A percentile compares a stretch with the other conserved stretches of the same genome.
Conservation (phyloP, 176 grass and related monocot species). For the Lolium rigidum region DNA sequence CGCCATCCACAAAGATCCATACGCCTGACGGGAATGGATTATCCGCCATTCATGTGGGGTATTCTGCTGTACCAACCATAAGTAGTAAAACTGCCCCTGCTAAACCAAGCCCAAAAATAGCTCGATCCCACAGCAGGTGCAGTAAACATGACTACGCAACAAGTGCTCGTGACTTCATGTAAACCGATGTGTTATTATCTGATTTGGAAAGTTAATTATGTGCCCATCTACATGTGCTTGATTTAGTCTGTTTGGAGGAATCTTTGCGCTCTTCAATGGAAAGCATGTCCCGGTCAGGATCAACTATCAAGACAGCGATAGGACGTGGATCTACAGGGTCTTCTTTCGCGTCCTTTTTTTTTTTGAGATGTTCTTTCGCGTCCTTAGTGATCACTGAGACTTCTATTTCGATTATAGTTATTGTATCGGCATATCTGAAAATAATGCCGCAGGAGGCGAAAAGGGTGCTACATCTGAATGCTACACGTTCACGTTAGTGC, state of each 20-base stretch:
- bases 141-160: not conserved
- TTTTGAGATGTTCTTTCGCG: too few relatives aligned
- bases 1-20: not conserved
- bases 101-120: not conserved
- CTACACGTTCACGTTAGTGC: not conserved
- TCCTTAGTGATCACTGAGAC: conserved; percentile 7
- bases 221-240: not conserved
- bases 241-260: conserved; percentile 49
- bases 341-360: too few relatives aligned
- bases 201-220: conserved; percentile 28
- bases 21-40: not conserved
- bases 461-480: not conserved
- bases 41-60: not conserved
- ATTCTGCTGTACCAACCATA: not conserved
- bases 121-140: not conserved
- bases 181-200: conserved; percentile 31
- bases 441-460: not conserved
- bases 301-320: conserved; percentile 43
- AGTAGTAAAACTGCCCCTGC: not conserved
- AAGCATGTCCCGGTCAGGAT: conserved; percentile 35
- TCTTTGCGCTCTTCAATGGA: conserved; percentile 35
- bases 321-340: conserved; percentile 35
- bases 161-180: not conserved
- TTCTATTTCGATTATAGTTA: conserved; percentile 10
- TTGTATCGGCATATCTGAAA: not conserved